Evolutionary conservation across 176 grass and related monocot species (phyloP), one percentile per base, ranked within the genome.

Genomic region (Hordeum vulgare): DNA sequence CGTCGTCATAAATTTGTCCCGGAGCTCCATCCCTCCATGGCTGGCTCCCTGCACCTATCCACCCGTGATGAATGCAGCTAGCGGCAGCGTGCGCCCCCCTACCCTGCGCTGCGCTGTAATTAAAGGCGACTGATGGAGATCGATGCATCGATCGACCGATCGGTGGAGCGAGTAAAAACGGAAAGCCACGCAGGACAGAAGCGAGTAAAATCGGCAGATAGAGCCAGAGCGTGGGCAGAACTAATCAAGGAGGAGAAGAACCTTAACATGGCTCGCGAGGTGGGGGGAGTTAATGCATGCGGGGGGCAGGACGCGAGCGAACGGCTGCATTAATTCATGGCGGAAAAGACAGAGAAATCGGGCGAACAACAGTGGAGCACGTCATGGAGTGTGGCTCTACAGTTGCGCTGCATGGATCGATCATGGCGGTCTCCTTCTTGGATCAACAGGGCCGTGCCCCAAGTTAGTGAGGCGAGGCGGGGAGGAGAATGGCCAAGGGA

Each of bases 261-360:
- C 79, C 37, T 74, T 49, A 42, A 44, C 83, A 73, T 18, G 54
- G 74, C 73, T 83, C 83, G 73, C 64, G 73, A 72, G 44, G 65
- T 20, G 12, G 0, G 0, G 0, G 36, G 21, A 86, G 88, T 86
- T 66, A 82, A 47, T 86, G 73, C 74, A n/a, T n/a, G n/a, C n/a
- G n/a, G n/a, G n/a, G 21, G 15, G 49, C 41, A 71, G 64, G 70
- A 27, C n/a, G 15, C 25, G 13, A 10, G 45, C 56, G 61, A 81
- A 26, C 72, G 31, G 83, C 59, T 73, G 78, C 54, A 83, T 79
- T 86, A 58, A 86, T 27, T 42, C 33, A 17, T 13, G 66, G 23
- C 53, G 25, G 71, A 81, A 64, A 82, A 34, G 84, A 65, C 41
- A 78, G 12, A 44, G 60, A 73, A 79, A 49, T 14, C 44, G 2